phyloP scores from a whole-genome alignment of 371 early-diverging fungal species.

The Chytridium lagenaria region DNA sequence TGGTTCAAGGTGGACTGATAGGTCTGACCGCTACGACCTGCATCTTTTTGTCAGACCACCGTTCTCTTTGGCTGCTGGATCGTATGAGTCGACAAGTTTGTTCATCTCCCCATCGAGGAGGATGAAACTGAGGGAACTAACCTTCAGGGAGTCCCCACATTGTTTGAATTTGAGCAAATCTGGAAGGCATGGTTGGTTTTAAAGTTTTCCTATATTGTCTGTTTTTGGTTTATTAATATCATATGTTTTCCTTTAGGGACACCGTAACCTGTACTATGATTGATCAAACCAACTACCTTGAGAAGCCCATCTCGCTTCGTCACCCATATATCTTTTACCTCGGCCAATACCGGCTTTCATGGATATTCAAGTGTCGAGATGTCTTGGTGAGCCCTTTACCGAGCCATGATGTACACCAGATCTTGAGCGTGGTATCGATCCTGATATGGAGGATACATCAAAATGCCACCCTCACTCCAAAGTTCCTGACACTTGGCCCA shows the following conservation, averaged over 20 bases:
- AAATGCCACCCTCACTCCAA: constrained; percentile 81
- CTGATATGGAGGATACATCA: constrained; percentile 81
- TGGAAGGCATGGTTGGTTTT: constrained; percentile 75
- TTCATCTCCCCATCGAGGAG: constrained; percentile 27
- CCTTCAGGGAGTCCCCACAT: constrained; percentile 50
- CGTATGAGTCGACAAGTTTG: constrained; percentile 20
- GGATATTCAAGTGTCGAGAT: constrained; percentile 79
- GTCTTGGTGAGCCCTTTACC: constrained; percentile 59
- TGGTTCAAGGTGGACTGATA: constrained; percentile 69
- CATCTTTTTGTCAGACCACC: constrained; percentile 76
- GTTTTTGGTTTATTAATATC: not conserved
- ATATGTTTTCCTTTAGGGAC: constrained; percentile 55
- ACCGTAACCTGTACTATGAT: constrained; percentile 68
- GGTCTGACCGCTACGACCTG: constrained; percentile 68
- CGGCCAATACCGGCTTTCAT: constrained; percentile 89
- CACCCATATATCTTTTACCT: constrained; percentile 91
- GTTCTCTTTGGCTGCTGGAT: constrained; percentile 57
- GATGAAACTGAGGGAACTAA: constrained; percentile 20
- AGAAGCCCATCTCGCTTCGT: constrained; percentile 81
- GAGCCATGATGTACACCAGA: constrained; percentile 71
- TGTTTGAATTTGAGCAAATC: constrained; percentile 75
- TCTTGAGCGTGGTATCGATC: constrained; percentile 94
- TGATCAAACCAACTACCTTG: constrained; percentile 60
- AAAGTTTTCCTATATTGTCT: constrained; percentile 1
- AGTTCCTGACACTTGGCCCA: constrained; percentile 83